These are phyloP conservation scores for Trypanosoma rangeli DNA, from an alignment of 208 protist species.

Conservation along the genomic window DNA sequence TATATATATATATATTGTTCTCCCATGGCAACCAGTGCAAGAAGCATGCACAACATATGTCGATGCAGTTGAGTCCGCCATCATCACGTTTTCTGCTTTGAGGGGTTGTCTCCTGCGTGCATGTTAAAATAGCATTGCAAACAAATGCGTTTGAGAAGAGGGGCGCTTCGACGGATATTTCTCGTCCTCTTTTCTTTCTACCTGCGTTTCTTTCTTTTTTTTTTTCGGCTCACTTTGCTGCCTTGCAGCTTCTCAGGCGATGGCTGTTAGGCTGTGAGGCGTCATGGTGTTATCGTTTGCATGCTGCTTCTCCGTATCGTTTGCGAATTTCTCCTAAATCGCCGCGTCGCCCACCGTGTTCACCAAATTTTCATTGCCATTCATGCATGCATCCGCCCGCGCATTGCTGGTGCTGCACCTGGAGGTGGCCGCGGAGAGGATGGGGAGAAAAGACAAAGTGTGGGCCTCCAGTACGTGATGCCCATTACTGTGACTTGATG, in stretches of 20 bases:
- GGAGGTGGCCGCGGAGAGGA: background rate
- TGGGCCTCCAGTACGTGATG: background rate
- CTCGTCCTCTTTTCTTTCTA: background rate
- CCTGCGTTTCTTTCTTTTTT: background rate
- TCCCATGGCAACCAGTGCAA: background rate
- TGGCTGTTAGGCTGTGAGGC: background rate
- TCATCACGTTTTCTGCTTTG: background rate
- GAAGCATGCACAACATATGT: background rate
- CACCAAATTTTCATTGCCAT: background rate
- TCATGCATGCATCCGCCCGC: background rate
- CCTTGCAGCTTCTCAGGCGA: background rate
- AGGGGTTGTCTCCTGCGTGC: background rate
- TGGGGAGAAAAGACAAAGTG: background rate
- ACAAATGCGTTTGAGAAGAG: background rate
- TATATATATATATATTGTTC: background rate
- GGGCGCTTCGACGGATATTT: background rate
- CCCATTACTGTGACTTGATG: background rate
- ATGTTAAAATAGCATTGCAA: background rate
- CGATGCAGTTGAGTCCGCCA: background rate
- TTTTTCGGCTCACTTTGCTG: background rate
- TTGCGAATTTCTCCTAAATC: background rate
- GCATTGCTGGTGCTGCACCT: background rate
- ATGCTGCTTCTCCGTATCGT: background rate
- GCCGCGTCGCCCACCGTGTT: too few relatives aligned
- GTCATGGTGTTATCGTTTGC: background rate